Evolutionary conservation across 345 rosid species (phyloP), one percentile per base, ranked within the genome.

Genomic region (Cardiospermum halicacabum): DNA sequence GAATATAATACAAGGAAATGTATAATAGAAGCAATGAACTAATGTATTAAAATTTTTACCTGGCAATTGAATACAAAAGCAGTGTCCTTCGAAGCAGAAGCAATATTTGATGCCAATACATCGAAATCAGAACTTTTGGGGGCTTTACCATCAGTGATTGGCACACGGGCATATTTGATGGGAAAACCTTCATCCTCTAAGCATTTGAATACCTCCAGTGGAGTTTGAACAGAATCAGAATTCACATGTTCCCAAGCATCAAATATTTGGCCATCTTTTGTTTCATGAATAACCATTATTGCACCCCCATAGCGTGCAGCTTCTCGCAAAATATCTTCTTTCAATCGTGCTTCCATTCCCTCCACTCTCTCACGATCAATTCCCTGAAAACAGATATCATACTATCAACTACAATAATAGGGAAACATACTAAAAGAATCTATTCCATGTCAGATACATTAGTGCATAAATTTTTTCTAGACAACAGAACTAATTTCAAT

Each of bases 111-210:
- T 9, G 86, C 91, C 82, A 93, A 69, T 24, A 80, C 78, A 77
- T 93, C 98, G 45, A 88, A 88, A 69, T 86, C 98, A 21, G 97
- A 93, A 82, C 94, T 88, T 80, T 90, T 93, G 28, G 97, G 96
- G 60, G 97, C 98, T 88, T 93, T 88, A 59, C 97, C 97, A 81
- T 90, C 99, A 61, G 97, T 93, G 73, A 93, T 90, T 61, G 97
- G 99, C 28, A 93, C 92, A 39, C 97, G 93, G 2, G 97, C 97
- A 78, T 93, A 90, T 74, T 82, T 81, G 63, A 90, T 77, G 32
- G 92, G 88, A 75, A 88, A 88, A 49, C 99, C 95, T 61, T 84
- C 87, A 62, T 80, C 83, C 72, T 85, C 92, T 84, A 93, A 82
- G 83, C 91, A 76, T 75, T 81, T 84, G 70, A 84, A 93, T 57